These are phyloP conservation scores for Arctium lappa DNA, from an alignment of 129 eudicot genomes.

Conservation along the genomic window DNA sequence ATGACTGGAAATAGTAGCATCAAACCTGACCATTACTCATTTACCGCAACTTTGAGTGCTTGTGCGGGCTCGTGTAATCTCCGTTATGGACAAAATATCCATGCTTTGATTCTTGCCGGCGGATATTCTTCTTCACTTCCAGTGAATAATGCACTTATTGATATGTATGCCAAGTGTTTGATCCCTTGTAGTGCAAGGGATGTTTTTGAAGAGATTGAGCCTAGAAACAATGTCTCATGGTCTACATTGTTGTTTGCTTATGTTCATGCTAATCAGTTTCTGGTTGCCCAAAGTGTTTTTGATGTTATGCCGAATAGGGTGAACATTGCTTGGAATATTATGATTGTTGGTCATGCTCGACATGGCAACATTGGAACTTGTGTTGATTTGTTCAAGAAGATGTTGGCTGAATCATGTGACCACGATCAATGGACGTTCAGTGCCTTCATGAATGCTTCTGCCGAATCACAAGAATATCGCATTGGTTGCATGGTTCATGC, in stretches of 20 bases:
- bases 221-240: constrained; percentile 69
- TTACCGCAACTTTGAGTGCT: constrained; percentile 60
- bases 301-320: constrained; percentile 57
- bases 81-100: constrained; percentile 44
- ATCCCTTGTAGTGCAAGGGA: constrained; percentile 36
- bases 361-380: constrained; percentile 40
- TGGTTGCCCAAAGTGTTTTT: constrained; percentile 39
- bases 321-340: constrained; percentile 69
- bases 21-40: constrained; percentile 67
- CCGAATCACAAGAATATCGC: constrained; percentile 39
- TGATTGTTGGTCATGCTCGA: constrained; percentile 61
- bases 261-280: constrained; percentile 46
- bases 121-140: constrained; percentile 49
- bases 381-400: constrained; percentile 50
- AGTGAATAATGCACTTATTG: constrained; percentile 67
- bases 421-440: constrained; percentile 83
- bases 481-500: constrained; percentile 54
- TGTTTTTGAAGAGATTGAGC: constrained; percentile 60
- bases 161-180: constrained; percentile 77
- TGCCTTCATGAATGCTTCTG: constrained; percentile 59
- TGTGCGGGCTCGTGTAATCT: constrained; percentile 53
- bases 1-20: constrained; percentile 37
- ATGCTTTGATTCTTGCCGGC: constrained; percentile 43
- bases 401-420: constrained; percentile 45
- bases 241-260: constrained; percentile 75